phyloP scores from a whole-genome alignment of 257 asterid genomes.

The Solanum sejunctum region DNA sequence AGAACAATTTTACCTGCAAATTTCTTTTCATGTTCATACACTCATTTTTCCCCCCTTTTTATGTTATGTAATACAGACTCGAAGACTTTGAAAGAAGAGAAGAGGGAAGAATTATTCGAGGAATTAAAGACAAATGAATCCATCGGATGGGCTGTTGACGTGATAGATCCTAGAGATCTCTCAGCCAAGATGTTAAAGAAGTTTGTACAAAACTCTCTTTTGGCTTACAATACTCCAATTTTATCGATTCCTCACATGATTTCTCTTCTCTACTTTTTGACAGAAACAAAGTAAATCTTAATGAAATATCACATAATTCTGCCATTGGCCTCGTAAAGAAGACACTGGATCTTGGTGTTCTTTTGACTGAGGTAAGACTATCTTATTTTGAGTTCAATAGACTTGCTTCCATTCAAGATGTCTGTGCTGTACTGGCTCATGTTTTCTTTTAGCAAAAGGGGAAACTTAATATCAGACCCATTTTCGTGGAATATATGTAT shows the following conservation, averaged over 20 bases:
- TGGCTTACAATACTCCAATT: neutral
- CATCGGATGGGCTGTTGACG: constrained; percentile 93
- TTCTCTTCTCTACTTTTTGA: constrained; percentile 7
- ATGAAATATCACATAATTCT: constrained; percentile 89
- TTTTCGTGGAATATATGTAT: neutral
- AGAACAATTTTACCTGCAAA: neutral
- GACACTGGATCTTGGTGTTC: constrained; percentile 66
- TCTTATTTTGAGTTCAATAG: neutral
- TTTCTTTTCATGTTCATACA: neutral
- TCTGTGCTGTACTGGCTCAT: neutral
- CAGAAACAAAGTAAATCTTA: constrained; percentile 82
- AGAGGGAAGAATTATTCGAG: constrained; percentile 91
- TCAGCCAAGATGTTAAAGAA: constrained; percentile 87
- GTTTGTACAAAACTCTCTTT: constrained; percentile 27
- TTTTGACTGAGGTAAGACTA: constrained; percentile 70
- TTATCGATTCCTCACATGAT: neutral
- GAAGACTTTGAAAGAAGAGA: constrained; percentile 84
- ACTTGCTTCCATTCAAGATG: neutral
- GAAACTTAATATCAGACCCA: neutral
- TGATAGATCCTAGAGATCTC: constrained; percentile 86
- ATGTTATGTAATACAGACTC: constrained; percentile 35
- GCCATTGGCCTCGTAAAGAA: constrained; percentile 80
- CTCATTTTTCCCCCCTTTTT: neutral
- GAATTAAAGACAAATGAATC: constrained; percentile 66
- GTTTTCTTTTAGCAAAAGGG: neutral